Evolutionary conservation across 2,329 filamentous ascomycete genomes (phyloP), one percentile per base, ranked within the genome.

Genomic region (Colletotrichum shisoi): DNA sequence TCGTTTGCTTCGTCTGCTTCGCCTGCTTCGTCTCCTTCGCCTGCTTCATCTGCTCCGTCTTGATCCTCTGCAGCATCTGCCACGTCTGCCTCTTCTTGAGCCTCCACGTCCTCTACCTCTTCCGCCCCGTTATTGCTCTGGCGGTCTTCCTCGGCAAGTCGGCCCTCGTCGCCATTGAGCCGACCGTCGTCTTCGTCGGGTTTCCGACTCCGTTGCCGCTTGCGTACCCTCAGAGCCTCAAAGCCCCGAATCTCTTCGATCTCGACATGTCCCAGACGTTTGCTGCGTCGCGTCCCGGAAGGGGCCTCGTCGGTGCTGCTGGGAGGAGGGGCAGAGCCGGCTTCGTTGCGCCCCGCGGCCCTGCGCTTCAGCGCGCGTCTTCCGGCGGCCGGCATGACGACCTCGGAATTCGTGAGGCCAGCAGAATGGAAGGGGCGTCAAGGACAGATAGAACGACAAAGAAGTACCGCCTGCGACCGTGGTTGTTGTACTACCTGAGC

Each of bases 281-380:
- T 63, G 61, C 61, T 63, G 37, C 61, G 61, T 27, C 52, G 61
- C 15, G 21, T 40, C 15, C 44, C 45, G 3, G 53, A 12, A n/a
- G 53, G 27, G 17, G 7, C 12, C 17, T 37, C n/a, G 37, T 57
- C 54, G 40, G 2, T n/a, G 42, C 27, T 57, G 3, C 17, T 37
- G 9, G 42, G n/a, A 8, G 42, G 54, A 37, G 49, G 8, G 21
- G 17, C 1, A 34, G 31, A n/a, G 52, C 13, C 19, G 8, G 24
- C 37, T 27, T 46, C 37, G 17, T 15, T 21, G 19, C 3, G 19
- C 12, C 34, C 34, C 34, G 52, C 52, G 39, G 37, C 24, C 12
- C 11, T 39, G n/a, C 31, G 37, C 17, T 39, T 39, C 1, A n/a
- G 9, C 31, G 37, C 13, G 15, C 27, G 19, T 12, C 21, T n/a